Conservation (phyloP, 306 rosid species). For the Astragalus membranaceus region DNA sequence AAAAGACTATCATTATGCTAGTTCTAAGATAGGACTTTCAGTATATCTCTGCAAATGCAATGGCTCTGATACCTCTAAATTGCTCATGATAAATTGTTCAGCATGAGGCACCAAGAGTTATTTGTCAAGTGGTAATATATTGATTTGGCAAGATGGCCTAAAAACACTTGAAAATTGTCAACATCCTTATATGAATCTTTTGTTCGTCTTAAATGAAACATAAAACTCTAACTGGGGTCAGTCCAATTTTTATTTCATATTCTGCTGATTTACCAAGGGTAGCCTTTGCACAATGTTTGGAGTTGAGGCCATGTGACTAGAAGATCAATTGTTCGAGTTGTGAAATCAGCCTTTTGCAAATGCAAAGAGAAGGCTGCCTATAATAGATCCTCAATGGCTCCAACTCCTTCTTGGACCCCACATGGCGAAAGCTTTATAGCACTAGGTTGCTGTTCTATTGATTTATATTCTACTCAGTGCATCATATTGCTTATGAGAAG, state of each 20-base stretch:
- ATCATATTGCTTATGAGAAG: neutral
- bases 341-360: neutral
- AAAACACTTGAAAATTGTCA: neutral
- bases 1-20: neutral
- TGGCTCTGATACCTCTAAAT: neutral
- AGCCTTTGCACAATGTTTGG: neutral
- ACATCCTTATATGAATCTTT: neutral
- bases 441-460: neutral
- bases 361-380: neutral
- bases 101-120: neutral
- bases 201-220: neutral
- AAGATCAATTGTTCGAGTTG: neutral
- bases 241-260: neutral
- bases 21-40: conserved; percentile 5
- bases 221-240: neutral
- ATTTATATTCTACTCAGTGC: neutral
- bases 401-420: neutral
- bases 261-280: neutral
- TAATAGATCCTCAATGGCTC: neutral
- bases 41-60: neutral
- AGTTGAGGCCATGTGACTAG: neutral
- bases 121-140: no score
- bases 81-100: conserved; percentile 1
- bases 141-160: no score
- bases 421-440: neutral